Evolutionary conservation across 2,329 filamentous ascomycete species (phyloP).

Genomic region (Sporothrix protearum): DNA sequence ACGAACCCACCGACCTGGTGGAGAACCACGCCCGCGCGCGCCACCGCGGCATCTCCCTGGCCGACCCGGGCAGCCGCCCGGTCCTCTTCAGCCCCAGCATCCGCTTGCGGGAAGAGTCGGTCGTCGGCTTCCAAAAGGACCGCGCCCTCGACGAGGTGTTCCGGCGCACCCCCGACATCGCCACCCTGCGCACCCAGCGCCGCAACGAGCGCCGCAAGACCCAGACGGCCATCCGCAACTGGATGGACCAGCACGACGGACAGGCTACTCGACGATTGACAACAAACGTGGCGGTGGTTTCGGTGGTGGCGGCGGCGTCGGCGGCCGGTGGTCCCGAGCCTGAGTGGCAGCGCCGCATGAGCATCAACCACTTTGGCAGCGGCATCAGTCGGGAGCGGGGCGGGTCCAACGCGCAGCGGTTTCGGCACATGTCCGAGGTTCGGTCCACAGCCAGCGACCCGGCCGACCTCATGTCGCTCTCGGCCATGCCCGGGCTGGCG

Average conservation of each 20-base stretch:
- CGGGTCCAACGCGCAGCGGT: slow-evolving; percentile 39
- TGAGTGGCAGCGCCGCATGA: slow-evolving; percentile 50
- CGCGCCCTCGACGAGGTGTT: slow-evolving; percentile 90
- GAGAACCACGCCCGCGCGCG: slow-evolving; percentile 60
- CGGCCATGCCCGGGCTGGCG: slow-evolving; percentile 38
- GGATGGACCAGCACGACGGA: slow-evolving; percentile 74
- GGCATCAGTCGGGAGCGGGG: slow-evolving; percentile 39
- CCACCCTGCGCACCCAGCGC: slow-evolving; percentile 56
- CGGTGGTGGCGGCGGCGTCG: background rate
- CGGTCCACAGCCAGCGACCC: slow-evolving; percentile 62
- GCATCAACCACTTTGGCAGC: background rate
- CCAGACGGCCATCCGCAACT: slow-evolving; percentile 77
- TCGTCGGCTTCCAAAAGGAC: slow-evolving; percentile 86
- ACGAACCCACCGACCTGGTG: slow-evolving; percentile 82
- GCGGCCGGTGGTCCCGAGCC: slow-evolving; percentile 31
- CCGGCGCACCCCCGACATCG: slow-evolving; percentile 64
- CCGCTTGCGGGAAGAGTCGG: slow-evolving; percentile 76
- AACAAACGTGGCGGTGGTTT: slow-evolving; percentile 33
- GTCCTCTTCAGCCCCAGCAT: slow-evolving; percentile 70
- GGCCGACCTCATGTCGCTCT: slow-evolving; percentile 56
- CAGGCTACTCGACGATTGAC: slow-evolving; percentile 49
- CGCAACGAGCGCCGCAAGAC: slow-evolving; percentile 67
- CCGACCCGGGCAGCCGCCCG: slow-evolving; percentile 52
- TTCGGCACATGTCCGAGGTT: slow-evolving; percentile 52
- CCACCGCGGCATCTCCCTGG: slow-evolving; percentile 52